These are phyloP conservation scores for Aspergillus haitiensis DNA, from an alignment of 495 filamentous ascomycete genomes.

Conservation along the genomic window DNA sequence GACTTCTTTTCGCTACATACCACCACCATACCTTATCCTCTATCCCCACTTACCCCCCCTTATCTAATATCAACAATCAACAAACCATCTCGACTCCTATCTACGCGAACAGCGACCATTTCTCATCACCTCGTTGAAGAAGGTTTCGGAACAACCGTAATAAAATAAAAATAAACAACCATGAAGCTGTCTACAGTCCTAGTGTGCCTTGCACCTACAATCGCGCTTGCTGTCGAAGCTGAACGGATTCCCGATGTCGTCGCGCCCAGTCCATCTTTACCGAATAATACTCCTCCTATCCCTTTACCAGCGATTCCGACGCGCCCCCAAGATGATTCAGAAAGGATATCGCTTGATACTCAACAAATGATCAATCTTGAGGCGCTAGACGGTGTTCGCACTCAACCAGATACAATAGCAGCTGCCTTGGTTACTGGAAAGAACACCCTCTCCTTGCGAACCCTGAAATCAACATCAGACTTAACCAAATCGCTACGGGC, in stretches of 20 bases:
- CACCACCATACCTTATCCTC: not conserved
- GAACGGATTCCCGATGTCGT: slow-evolving; percentile 25
- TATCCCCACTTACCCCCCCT: not conserved
- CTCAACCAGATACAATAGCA: slow-evolving; percentile 20
- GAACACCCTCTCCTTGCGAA: slow-evolving; percentile 23
- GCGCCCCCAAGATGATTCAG: slow-evolving; percentile 13
- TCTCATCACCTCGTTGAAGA: not conserved
- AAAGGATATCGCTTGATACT: slow-evolving; percentile 12
- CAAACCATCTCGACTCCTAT: not conserved
- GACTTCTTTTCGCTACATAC: not conserved
- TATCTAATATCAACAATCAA: not conserved
- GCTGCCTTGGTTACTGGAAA: slow-evolving; percentile 11
- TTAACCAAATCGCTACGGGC: slow-evolving; percentile 33
- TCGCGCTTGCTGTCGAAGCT: slow-evolving; percentile 31
- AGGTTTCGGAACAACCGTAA: too few species aligned
- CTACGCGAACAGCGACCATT: not conserved
- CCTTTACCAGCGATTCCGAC: slow-evolving; percentile 30
- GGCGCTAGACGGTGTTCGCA: not conserved
- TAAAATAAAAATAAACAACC: slow-evolving; percentile 8
- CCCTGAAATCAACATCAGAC: slow-evolving; percentile 22
- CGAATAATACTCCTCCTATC: slow-evolving; percentile 30
- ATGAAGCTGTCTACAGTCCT: slow-evolving; percentile 39
- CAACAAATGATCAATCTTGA: slow-evolving; percentile 18
- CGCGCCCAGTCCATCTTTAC: slow-evolving; percentile 26
- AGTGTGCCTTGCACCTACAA: slow-evolving; percentile 35